These are phyloP conservation scores for Fallopia convolvulus DNA, from an alignment of 148 eudicot genomes.

Conservation along the genomic window DNA sequence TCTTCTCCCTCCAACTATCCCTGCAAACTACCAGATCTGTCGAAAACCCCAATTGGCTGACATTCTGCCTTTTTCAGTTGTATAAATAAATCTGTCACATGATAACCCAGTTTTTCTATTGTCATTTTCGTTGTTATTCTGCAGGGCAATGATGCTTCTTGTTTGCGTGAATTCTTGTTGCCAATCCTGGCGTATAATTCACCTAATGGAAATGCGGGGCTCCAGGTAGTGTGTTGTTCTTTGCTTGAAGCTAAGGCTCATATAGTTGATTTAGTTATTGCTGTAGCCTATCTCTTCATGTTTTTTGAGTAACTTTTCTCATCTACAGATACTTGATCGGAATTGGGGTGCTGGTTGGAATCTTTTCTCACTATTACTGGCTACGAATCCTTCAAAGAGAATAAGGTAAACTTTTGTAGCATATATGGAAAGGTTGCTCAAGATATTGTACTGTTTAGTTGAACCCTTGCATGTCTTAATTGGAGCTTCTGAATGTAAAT, in stretches of 20 bases:
- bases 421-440: background rate
- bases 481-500: background rate
- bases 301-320: conserved; percentile 7
- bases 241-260: background rate
- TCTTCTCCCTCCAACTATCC: too few species aligned
- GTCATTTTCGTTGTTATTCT: conserved; percentile 4
- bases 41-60: too few species aligned
- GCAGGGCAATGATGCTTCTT: conserved; percentile 85
- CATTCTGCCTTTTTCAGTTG: background rate
- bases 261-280: background rate
- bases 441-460: background rate
- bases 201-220: conserved; percentile 71
- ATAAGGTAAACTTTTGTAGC: conserved; percentile 43
- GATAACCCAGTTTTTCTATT: background rate
- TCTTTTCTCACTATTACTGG: conserved; percentile 70
- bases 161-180: conserved; percentile 89
- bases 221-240: conserved; percentile 49
- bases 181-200: conserved; percentile 49
- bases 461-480: background rate
- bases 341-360: conserved; percentile 99
- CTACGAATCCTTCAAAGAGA: conserved; percentile 71
- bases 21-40: too few species aligned
- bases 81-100: background rate
- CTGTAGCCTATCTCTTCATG: background rate
- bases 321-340: conserved; percentile 80